Base-by-base conservation (phyloP, 345 rosid species). In the Iberis pinnata region DNA sequence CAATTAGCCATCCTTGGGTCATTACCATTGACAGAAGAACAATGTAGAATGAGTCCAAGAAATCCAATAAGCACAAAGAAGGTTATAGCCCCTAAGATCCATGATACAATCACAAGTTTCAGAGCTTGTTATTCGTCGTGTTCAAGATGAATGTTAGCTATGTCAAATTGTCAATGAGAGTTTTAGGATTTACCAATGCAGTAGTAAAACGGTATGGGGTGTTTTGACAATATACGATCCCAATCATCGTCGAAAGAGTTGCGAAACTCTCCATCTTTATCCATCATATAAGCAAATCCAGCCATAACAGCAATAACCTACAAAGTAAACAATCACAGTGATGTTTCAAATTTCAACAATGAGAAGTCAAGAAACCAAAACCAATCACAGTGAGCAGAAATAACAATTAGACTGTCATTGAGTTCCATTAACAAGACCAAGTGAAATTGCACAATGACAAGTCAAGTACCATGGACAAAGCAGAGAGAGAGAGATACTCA, bases 1-100 rank as follows among this genome's bases (percentile, higher is more conserved):
- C 98, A 87, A 41, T 89, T 88, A 51, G 84, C 89, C 95, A 87
- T 88, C 49, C 86, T 72, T 16, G 96, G 89, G 51, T 92, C 95
- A 43, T 78, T 88, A 51, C 72, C 69, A 49, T 83, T 83, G 53
- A 92, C 65, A 64, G 95, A 58, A 37, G 95, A 78, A 70, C 98
- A 92, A 35, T 92, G 96, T 39, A 92, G 64, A 24, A 92, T 75
- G 67, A 88, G 76, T 32, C 96, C 95, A 12, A 85, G 81, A 76
- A 92, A 77, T 10, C 98, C 98, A 63, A 79, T 81, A 63, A 92
- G 71, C 64, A 84, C 95, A 46, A 92, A 92, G 81, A 92, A 88
- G 39, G 80, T 76, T 70, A 92, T 46, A 15, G 88, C 96, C 9
- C 96, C 98, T 88, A 73, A 22, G 49, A 39, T 41, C 47, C 45